A percentile compares a stretch with the other conserved stretches of the same genome.
Evolutionary conservation across 2,329 filamentous ascomycete genomes (phyloP).

Genomic region (Juglanconis juglandina): DNA sequence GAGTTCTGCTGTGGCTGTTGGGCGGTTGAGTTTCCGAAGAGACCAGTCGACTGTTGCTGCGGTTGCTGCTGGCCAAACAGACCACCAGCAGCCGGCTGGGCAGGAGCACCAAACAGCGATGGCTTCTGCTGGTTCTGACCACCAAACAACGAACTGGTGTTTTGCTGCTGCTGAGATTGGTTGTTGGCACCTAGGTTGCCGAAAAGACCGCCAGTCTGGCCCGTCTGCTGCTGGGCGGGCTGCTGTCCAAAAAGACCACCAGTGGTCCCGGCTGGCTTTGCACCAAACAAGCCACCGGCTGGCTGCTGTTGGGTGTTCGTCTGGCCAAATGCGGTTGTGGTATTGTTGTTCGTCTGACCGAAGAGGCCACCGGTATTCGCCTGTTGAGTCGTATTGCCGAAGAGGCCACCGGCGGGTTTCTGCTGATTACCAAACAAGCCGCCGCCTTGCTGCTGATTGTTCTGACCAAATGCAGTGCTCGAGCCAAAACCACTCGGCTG

Average conservation of each 20-base stretch:
- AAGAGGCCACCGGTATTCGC: constrained; percentile 35
- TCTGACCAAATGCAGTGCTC: neutral
- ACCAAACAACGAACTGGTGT: constrained; percentile 45
- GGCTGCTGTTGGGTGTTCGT: constrained; percentile 21
- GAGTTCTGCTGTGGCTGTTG: constrained; percentile 49
- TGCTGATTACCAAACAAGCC: neutral
- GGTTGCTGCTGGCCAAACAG: constrained; percentile 51
- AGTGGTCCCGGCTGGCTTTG: constrained; percentile 37
- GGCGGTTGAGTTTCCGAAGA: constrained; percentile 46
- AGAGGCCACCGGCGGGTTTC: constrained; percentile 21
- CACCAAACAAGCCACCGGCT: constrained; percentile 40
- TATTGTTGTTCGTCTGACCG: constrained; percentile 29
- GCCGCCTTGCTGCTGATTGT: neutral
- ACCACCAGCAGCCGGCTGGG: constrained; percentile 42
- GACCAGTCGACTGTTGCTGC: constrained; percentile 39
- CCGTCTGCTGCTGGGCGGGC: constrained; percentile 35
- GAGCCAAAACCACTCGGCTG: neutral
- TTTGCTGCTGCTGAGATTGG: constrained; percentile 36
- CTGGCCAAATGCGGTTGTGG: constrained; percentile 25
- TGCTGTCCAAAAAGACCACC: constrained; percentile 49
- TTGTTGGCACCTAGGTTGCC: constrained; percentile 35
- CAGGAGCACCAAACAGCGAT: constrained; percentile 48
- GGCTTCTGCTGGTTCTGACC: constrained; percentile 53
- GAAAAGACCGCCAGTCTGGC: constrained; percentile 47
- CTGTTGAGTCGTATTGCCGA: constrained; percentile 31